Percentiles rank a stretch among this genome's conserved stretches.
Conservation (phyloP, 2,329 filamentous ascomycete species). For the Tolypocladium cylindrosporum region DNA sequence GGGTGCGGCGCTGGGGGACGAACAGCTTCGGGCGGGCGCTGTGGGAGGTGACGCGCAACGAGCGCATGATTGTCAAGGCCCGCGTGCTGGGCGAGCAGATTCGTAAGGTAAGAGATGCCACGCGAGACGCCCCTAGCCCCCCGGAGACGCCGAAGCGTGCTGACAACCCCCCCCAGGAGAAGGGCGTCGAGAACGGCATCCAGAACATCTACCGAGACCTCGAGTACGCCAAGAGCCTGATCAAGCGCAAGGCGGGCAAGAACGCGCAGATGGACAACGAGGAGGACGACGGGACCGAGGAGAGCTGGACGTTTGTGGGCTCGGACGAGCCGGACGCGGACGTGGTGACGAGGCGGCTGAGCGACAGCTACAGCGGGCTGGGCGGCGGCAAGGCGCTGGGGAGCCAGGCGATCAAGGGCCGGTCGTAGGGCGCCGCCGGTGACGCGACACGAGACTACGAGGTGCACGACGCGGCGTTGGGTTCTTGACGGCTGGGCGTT, state of each 20-base stretch:
- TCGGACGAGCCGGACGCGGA: conserved; percentile 36
- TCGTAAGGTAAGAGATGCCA: conserved; percentile 53
- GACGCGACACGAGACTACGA: neutral
- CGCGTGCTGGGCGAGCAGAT: conserved; percentile 76
- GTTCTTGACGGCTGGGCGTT: neutral
- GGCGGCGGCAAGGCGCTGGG: conserved; percentile 12
- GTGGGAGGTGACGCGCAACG: conserved; percentile 83
- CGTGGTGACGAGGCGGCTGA: conserved; percentile 28
- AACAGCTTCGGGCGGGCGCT: conserved; percentile 74
- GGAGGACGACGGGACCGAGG: conserved; percentile 53
- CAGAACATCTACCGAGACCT: conserved; percentile 90
- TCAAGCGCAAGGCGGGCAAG: conserved; percentile 54
- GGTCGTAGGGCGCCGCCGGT: neutral
- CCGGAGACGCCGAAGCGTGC: conserved; percentile 2
- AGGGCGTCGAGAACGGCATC: conserved; percentile 82
- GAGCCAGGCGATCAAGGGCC: conserved; percentile 8
- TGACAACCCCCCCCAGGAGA: conserved; percentile 53
- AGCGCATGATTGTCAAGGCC: conserved; percentile 86
- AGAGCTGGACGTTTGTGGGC: conserved; percentile 88
- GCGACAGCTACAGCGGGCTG: conserved; percentile 19
- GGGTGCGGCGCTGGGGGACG: conserved; percentile 82
- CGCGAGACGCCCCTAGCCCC: too few species aligned
- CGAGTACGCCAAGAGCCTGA: conserved; percentile 79
- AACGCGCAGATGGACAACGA: conserved; percentile 28
- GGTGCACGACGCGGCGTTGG: neutral